Conservation (phyloP, 2,329 filamentous ascomycete genomes). For the Cyphellophora europaea region DNA sequence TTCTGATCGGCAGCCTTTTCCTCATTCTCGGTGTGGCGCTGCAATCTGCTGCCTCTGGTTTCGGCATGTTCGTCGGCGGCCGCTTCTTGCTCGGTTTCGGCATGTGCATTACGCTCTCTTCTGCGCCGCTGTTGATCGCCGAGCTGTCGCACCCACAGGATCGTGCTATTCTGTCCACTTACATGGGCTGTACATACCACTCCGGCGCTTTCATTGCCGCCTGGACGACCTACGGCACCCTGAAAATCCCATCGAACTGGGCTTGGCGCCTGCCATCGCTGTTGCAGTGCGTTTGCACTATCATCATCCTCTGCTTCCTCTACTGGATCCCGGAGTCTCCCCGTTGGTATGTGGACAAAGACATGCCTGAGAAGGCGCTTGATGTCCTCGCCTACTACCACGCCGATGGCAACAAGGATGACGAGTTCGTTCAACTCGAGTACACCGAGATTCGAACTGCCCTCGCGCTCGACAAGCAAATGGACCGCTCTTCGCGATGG, state of each 20-base stretch:
- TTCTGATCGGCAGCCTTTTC: slow-evolving; percentile 37
- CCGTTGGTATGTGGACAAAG: slow-evolving; percentile 43
- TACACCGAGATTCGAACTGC: slow-evolving; percentile 32
- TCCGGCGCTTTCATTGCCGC: slow-evolving; percentile 42
- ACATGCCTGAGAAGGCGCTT: slow-evolving; percentile 18
- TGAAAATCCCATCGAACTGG: slow-evolving; percentile 34
- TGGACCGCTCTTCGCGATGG: slow-evolving; percentile 36
- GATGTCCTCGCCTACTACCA: slow-evolving; percentile 27
- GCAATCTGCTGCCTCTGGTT: slow-evolving; percentile 18
- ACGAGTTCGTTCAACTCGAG: slow-evolving; percentile 20
- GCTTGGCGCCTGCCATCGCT: slow-evolving; percentile 56
- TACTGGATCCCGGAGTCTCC: slow-evolving; percentile 61
- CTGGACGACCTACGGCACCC: slow-evolving; percentile 36
- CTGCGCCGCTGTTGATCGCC: slow-evolving; percentile 27
- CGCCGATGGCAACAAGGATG: slow-evolving; percentile 28
- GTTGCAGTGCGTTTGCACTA: slow-evolving; percentile 53
- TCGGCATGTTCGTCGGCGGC: slow-evolving; percentile 45
- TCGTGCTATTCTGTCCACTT: slow-evolving; percentile 36
- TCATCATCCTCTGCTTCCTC: slow-evolving; percentile 44
- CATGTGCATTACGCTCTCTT: slow-evolving; percentile 9
- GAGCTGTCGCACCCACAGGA: slow-evolving; percentile 41
- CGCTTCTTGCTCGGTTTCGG: slow-evolving; percentile 55
- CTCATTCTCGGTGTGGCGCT: slow-evolving; percentile 34
- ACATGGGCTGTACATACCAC: slow-evolving; percentile 46
- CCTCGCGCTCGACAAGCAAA: slow-evolving; percentile 42